Conservation (phyloP, 257 asterid genomes). For the Voacanga thouarsii region DNA sequence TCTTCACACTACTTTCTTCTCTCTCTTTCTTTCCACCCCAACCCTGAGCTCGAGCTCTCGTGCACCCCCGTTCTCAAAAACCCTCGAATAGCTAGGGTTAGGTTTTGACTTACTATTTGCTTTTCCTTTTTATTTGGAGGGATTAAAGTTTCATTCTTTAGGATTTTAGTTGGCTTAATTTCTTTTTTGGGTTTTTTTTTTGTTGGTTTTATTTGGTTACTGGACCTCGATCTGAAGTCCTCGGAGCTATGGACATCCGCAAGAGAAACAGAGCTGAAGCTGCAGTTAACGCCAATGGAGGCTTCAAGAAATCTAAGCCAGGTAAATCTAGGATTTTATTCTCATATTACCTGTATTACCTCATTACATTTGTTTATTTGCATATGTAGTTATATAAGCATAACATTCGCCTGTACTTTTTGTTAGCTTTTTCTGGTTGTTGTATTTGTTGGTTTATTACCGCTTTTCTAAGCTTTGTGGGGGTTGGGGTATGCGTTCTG, state of each 20-base stretch:
- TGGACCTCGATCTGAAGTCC: slow-evolving; percentile 16
- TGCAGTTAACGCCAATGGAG: slow-evolving; percentile 44
- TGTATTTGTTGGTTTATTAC: background rate
- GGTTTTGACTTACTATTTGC: slow-evolving; percentile 8
- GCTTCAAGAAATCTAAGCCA: slow-evolving; percentile 63
- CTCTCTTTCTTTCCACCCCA: background rate
- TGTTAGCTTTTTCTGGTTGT: background rate
- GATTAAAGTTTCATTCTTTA: background rate
- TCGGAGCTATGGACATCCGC: slow-evolving; percentile 29
- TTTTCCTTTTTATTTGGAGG: background rate
- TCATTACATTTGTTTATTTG: background rate
- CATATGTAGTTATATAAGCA: background rate
- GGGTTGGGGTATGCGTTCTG: background rate
- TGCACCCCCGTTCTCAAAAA: slow-evolving; percentile 7
- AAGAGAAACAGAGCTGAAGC: slow-evolving; percentile 32
- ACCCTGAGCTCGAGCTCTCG: background rate
- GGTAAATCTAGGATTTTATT: slow-evolving; percentile 29
- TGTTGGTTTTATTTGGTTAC: background rate
- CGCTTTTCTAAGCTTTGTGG: background rate
- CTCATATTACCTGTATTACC: background rate
- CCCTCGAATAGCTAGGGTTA: slow-evolving; percentile 16
- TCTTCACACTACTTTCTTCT: background rate
- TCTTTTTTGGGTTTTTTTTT: background rate
- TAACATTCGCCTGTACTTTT: background rate
- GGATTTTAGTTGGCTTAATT: background rate